Base-by-base conservation (phyloP, 257 asterid species). In the Datura wrightii region DNA sequence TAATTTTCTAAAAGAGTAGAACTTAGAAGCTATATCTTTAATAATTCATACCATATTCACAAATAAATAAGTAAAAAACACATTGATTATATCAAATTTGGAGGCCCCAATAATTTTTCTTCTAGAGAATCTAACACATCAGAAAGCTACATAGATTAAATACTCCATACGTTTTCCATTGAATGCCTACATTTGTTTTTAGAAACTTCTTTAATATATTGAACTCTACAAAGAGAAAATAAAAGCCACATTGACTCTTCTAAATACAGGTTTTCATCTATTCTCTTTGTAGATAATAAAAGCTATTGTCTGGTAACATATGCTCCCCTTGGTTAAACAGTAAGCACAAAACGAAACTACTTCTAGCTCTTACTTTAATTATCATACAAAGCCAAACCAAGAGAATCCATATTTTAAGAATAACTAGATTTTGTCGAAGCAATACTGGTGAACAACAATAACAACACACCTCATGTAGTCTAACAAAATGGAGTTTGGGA, bases 401-500 rank as follows among this genome's bases (percentile, higher is more conserved):
- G 63, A 78, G 46, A 69, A 78, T 14, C 58, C 82, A 52, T 24
- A 50, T 55, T 31, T 52, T 3, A 76, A 76, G 82, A 76, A 24
- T 76, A 76, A 24, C 31, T 8, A 31, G 24, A 76, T 76, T 50
- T 76, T 34, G 39, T 13, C 11, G 42, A 76, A 14, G 46, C 46
- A 52, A 34, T 74, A 7, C 41, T 76, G 59, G n/a, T 52, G 46
- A 76, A 24, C 31, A 24, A 24, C 31, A 24, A 24, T 24, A 24
- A 24, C 31, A 24, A 24, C 31, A 24, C 31, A 24, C 31, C 31
- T 24, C 31, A 24, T 24, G 31, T 24, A 24, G 31, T 24, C 31
- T 24, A 24, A 24, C 31, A 24, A 24, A 24, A 24, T 24, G 1
- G 31, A 24, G 31, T 24, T 24, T 24, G 31, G 31, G 31, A 24